Evolutionary conservation across 2,329 filamentous ascomycete species (phyloP).

Genomic region (Venturiaceae sp.): DNA sequence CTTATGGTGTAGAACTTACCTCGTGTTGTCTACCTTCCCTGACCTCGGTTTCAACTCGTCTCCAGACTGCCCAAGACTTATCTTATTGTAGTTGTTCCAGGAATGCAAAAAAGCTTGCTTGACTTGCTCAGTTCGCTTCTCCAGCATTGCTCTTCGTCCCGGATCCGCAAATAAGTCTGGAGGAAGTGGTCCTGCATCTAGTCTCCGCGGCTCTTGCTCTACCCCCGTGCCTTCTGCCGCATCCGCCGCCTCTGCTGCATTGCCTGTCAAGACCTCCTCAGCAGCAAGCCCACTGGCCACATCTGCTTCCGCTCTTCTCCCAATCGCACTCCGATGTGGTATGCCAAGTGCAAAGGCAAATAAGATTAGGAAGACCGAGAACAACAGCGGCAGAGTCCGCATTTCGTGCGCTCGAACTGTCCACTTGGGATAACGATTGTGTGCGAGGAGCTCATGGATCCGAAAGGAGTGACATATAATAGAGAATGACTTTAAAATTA

Average conservation of each 20-base stretch:
- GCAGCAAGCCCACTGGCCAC: neutral
- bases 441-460: neutral
- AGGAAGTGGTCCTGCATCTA: neutral
- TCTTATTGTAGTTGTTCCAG: constrained; percentile 39
- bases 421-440: neutral
- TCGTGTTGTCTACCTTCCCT: constrained; percentile 56
- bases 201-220: neutral
- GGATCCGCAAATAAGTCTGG: neutral
- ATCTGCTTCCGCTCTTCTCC: neutral
- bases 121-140: constrained; percentile 23
- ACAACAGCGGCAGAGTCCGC: neutral
- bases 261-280: neutral
- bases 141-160: constrained; percentile 15
- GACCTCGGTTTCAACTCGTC: constrained; percentile 47
- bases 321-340: neutral
- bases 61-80: constrained; percentile 39
- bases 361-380: neutral
- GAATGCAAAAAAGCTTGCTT: constrained; percentile 26
- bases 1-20: constrained; percentile 36
- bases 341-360: neutral
- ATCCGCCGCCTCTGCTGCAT: neutral
- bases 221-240: neutral
- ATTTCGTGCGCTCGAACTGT: neutral
- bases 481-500: neutral
- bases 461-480: neutral